phyloP scores from a whole-genome alignment of 768 basidiomycete species.

The Mycena galericulata region DNA sequence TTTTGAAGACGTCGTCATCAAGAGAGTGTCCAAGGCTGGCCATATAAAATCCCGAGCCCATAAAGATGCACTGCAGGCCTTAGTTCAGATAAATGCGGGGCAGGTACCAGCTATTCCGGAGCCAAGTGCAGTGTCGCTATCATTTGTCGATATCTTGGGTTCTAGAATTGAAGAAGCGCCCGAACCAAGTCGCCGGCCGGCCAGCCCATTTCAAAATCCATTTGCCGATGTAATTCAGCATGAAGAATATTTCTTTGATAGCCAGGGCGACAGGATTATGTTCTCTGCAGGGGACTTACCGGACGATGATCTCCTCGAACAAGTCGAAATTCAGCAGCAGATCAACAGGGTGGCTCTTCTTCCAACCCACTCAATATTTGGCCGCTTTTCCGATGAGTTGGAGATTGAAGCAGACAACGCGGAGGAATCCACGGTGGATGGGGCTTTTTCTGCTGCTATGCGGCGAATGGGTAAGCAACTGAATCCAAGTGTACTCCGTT shows the following conservation, averaged over 20 bases:
- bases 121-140: background rate
- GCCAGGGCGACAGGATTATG: background rate
- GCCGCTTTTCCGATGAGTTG: background rate
- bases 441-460: constrained; percentile 1
- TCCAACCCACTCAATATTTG: background rate
- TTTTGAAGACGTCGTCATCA: background rate
- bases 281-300: constrained; percentile 4
- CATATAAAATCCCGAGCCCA: background rate
- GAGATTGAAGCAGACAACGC: background rate
- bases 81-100: background rate
- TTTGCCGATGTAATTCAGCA: background rate
- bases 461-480: constrained; percentile 1
- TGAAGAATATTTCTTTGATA: background rate
- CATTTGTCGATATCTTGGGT: constrained; percentile 7
- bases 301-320: background rate
- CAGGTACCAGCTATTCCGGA: background rate
- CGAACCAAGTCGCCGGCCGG: constrained; percentile 2
- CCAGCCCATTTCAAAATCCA: background rate
- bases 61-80: background rate
- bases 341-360: background rate
- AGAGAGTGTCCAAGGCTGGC: background rate
- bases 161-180: background rate
- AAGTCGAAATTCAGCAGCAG: constrained; percentile 1
- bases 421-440: constrained; percentile 1
- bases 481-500: background rate